Evolutionary conservation across 1,139 yeast species (phyloP).

Genomic region (Arxiozyma telluris): DNA sequence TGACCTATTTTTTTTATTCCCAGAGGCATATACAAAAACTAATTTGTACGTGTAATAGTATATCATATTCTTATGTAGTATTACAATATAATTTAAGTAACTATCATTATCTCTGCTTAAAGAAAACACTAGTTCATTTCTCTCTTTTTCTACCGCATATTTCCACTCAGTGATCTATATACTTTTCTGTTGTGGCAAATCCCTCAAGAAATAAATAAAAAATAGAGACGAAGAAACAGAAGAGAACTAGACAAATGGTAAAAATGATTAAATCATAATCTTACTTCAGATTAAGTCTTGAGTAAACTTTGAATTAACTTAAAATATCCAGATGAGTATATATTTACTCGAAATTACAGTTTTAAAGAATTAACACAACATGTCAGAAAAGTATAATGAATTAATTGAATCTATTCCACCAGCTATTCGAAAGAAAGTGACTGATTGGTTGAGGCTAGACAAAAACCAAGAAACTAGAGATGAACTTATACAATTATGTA

Average conservation of each 20-base stretch:
- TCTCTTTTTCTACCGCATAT: no score
- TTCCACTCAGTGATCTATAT: background rate
- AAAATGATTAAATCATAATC: no score
- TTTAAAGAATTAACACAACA: background rate
- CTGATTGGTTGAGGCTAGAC: slow-evolving; percentile 23
- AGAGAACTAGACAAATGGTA: no score
- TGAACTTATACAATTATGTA: slow-evolving; percentile 47
- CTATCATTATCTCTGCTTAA: no score
- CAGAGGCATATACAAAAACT: background rate
- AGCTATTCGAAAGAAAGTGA: slow-evolving; percentile 5
- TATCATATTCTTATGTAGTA: background rate
- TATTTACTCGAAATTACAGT: background rate
- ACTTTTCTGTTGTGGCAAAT: no score
- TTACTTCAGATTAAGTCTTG: no score
- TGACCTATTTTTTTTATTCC: background rate
- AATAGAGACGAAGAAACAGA: background rate
- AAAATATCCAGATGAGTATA: no score
- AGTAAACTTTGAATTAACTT: no score
- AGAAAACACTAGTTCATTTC: no score
- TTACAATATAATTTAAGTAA: no score
- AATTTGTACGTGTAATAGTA: background rate
- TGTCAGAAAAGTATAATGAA: background rate
- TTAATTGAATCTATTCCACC: background rate
- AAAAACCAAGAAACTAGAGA: slow-evolving; percentile 45
- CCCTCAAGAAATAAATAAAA: background rate